Base-by-base conservation (phyloP, 2,329 filamentous ascomycete genomes). In the Coleophoma crateriformis region DNA sequence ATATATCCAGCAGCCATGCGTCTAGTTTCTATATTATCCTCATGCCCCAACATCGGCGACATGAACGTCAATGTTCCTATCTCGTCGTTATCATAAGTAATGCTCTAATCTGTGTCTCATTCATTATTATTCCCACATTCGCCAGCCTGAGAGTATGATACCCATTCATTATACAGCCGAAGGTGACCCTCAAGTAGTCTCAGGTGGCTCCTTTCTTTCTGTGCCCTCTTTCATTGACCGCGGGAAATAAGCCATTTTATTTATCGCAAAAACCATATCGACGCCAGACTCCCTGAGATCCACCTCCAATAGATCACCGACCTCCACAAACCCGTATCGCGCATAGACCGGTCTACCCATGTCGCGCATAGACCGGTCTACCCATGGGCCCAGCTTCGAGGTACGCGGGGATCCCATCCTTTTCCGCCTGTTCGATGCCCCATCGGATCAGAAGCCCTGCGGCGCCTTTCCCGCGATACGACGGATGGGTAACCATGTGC, bases 401-500 rank as follows among this genome's bases (percentile, higher is more conserved):
- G 7, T 38, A 38, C 15, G 35, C 35, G 6, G 35, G 35, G 7
- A 38, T 13, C 13, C 11, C 7, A 13, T 7, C 6, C 35, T 14
- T 17, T 38, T 17, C 15, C 6, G 35, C 35, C 11, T 38, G 13
- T 17, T 38, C 35, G 8, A 38, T 17, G 2, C 35, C 35, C 35
- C 35, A 38, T 3, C 12, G 5, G 35, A 38, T 38, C 7, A 38
- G 15, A 1, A 38, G 13, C 7, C 35, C 35, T 3, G 35, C 35
- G 1, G 35, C 35, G 12, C 35, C 35, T 38, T 17, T 14, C 13
- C 35, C 35, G 43, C 64, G 63, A 1, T 65, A 60, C 3, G 53
- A 55, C 6, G 51, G 27, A 4, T 48, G 39, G 10, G 56, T 58
- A 14, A 57, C 53, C 34, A 58, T 46, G 50, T 58, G 56, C 56